Evolutionary conservation across 169 alveolate species (phyloP), one percentile per base, ranked within the genome.

Genomic region (Miamiensis avidus): DNA sequence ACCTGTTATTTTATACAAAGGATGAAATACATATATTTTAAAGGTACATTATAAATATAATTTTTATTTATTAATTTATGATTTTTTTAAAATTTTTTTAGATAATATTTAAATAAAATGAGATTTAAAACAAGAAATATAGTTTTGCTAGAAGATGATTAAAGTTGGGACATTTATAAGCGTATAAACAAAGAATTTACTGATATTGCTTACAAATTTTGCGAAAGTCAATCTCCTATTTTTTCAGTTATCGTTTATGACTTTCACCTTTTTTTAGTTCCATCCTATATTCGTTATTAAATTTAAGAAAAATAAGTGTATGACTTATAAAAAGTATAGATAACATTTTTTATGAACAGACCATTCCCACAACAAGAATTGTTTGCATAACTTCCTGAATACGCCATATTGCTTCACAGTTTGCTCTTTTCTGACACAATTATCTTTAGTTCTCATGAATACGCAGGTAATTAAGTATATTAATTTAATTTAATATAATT

Each of bases 91-190:
- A 11, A 49, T 49, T 49, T 49, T 11, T 11, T 74, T 20, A 79
- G 84, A 79, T 29, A 49, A 16, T 79, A 34, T 72, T 79, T 65
- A 30, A 34, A 69, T 49, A 34, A 79, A 49, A 34, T 79, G 34
- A 0, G 34, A 79, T 34, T 72, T 74, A 29, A 16, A 79, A 31
- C 28, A 25, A 28, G 84, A 79, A 64, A 65, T 29, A n/a, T 34
- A 49, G 64, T 64, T 29, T 79, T 79, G 25, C 64, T 34, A 34
- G 84, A 79, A n/a, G 84, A 79, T n/a, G 84, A 79, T 34, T 29
- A 79, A n/a, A 34, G 77, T n/a, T 79, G 84, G 84, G 73, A 79
- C n/a, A n/a, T 79, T 25, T 79, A 79, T 79, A 79, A 79, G 64
- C 31, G 64, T 25, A 79, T 79, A 20, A 79, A 79, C n/a, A n/a